Percentiles rank a stretch among this genome's conserved stretches.
Conservation (phyloP, 2,329 filamentous ascomycete genomes). For the Piedraia hortae region DNA sequence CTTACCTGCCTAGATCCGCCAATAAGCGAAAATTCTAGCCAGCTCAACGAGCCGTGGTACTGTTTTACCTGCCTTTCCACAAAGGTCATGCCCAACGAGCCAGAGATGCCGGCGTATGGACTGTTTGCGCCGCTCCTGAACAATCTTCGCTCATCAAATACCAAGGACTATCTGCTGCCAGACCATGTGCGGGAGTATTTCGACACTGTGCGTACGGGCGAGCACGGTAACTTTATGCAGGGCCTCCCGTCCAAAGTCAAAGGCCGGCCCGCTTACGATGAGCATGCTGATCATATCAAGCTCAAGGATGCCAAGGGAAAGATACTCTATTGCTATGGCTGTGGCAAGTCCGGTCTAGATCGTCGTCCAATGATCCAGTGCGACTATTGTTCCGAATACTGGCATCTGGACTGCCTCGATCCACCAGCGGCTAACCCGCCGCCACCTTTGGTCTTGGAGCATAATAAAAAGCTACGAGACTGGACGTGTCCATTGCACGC, state of each 20-base stretch:
- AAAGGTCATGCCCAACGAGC: conserved; percentile 7
- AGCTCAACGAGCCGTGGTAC: conserved; percentile 44
- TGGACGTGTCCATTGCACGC: conserved; percentile 81
- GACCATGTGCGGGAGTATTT: conserved; percentile 45
- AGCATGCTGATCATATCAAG: conserved; percentile 10
- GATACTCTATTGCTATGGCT: conserved; percentile 49
- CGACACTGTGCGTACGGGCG: conserved; percentile 47
- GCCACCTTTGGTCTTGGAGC: conserved; percentile 20
- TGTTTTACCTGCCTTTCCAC: conserved; percentile 42
- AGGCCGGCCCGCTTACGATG: conserved; percentile 19
- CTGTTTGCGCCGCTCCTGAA: conserved; percentile 36
- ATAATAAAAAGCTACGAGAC: conserved; percentile 31
- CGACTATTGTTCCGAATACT: conserved; percentile 53
- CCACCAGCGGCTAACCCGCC: conserved; percentile 60
- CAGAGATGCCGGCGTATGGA: conserved; percentile 17
- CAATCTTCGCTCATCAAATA: conserved; percentile 13
- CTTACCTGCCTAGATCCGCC: conserved; percentile 69
- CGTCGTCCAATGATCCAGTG: conserved; percentile 59
- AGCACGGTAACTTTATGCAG: conserved; percentile 60
- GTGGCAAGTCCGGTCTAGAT: conserved; percentile 34
- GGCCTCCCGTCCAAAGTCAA: conserved; percentile 24
- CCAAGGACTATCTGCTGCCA: conserved; percentile 28
- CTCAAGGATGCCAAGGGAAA: conserved; percentile 42
- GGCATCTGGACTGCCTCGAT: conserved; percentile 81
- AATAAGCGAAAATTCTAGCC: conserved; percentile 22